phyloP scores from a whole-genome alignment of 495 filamentous ascomycete genomes.

The Aspergillus conjunctus region DNA sequence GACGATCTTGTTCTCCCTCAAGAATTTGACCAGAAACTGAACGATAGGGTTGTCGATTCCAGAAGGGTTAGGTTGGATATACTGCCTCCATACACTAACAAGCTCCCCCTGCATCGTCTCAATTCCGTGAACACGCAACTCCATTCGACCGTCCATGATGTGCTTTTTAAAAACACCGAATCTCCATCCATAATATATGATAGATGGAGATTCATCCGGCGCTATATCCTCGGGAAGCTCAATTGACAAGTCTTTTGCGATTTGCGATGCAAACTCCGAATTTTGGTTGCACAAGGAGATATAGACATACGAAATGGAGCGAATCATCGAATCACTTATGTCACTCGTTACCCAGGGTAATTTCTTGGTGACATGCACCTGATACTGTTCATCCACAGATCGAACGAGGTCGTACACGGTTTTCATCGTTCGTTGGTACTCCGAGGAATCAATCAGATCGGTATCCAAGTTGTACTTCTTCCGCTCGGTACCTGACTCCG shows the following conservation, averaged over 20 bases:
- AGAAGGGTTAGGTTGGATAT: constrained; percentile 44
- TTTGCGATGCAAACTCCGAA: constrained; percentile 27
- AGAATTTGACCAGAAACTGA: constrained; percentile 64
- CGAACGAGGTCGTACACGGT: constrained; percentile 33
- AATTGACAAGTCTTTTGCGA: constrained; percentile 41
- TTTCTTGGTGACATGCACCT: constrained; percentile 43
- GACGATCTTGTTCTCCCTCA: constrained; percentile 66
- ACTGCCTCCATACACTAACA: constrained; percentile 59
- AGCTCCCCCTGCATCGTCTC: constrained; percentile 72
- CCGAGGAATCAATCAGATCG: constrained; percentile 21
- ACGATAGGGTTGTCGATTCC: constrained; percentile 54
- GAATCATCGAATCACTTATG: constrained; percentile 35
- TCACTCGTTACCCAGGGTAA: constrained; percentile 42
- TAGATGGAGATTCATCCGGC: constrained; percentile 31
- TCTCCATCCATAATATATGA: constrained; percentile 68
- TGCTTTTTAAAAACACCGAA: constrained; percentile 68
- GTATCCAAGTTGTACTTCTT: constrained; percentile 23
- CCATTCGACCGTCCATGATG: constrained; percentile 84
- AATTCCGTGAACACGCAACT: constrained; percentile 75
- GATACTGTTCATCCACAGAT: constrained; percentile 37
- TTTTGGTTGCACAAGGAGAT: constrained; percentile 27
- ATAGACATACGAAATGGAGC: constrained; percentile 32
- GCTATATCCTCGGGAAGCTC: constrained; percentile 41
- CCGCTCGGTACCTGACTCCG: constrained; percentile 31
- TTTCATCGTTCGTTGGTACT: constrained; percentile 22